These are phyloP conservation scores for Groenewaldozyma salmanticensis DNA, from an alignment of 805 yeast species.

Conservation along the genomic window DNA sequence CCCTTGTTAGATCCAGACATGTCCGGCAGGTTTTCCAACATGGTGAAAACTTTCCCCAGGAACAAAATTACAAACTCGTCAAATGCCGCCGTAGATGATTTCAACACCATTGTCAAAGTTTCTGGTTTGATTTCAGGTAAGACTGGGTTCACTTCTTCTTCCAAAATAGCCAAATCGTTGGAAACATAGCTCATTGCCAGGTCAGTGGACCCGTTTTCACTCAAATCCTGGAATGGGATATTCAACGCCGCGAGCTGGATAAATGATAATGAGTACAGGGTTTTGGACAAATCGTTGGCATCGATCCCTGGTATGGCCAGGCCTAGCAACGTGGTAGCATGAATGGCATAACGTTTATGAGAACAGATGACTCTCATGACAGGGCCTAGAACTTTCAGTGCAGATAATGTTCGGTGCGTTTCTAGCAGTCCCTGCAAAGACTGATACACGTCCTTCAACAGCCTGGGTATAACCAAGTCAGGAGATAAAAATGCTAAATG, in stretches of 20 bases:
- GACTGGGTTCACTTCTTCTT: constrained; percentile 17
- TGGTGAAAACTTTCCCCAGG: constrained; percentile 46
- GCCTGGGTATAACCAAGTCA: constrained; percentile 27
- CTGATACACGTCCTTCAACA: constrained; percentile 52
- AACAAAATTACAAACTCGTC: constrained; percentile 47
- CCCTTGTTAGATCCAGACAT: constrained; percentile 39
- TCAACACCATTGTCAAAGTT: constrained; percentile 42
- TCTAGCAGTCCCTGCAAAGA: constrained; percentile 34
- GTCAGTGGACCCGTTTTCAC: constrained; percentile 22
- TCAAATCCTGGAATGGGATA: constrained; percentile 60
- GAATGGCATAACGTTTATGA: constrained; percentile 60
- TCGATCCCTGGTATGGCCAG: constrained; percentile 76
- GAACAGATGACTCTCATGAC: constrained; percentile 57
- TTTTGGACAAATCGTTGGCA: constrained; percentile 71
- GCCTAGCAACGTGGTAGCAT: constrained; percentile 62
- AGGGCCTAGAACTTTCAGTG: constrained; percentile 57
- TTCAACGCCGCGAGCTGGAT: constrained; percentile 62
- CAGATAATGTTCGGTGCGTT: constrained; percentile 69
- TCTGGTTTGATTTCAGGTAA: constrained; percentile 27
- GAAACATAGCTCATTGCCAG: constrained; percentile 49
- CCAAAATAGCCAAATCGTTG: constrained; percentile 50
- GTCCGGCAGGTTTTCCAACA: constrained; percentile 63
- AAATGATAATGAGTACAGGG: constrained; percentile 56
- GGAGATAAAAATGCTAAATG: constrained; percentile 59
- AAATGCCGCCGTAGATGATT: constrained; percentile 66